Conservation (phyloP, 164 flowering plant genomes). For the Vitis cinerea region DNA sequence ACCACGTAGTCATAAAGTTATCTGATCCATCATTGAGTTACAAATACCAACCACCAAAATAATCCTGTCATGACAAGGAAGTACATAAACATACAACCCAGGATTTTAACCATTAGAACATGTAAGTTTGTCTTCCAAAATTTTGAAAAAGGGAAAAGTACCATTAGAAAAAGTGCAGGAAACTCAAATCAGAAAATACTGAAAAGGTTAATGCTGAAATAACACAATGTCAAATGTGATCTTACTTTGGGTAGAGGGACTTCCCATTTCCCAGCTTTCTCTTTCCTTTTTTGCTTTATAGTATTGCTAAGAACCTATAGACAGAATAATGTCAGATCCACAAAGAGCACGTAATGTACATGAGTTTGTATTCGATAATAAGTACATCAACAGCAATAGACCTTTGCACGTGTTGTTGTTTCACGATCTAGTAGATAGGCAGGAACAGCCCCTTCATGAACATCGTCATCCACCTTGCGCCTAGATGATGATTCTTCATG, state of each 20-base stretch:
- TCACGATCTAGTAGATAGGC: slow-evolving; percentile 97
- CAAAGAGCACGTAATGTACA: neutral
- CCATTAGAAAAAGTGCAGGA: neutral
- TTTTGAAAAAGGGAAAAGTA: neutral
- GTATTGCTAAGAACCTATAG: slow-evolving; percentile 88
- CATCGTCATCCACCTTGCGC: slow-evolving; percentile 90
- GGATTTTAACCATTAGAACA: too few species aligned
- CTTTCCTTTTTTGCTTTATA: slow-evolving; percentile 96
- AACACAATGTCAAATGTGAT: neutral
- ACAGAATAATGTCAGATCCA: slow-evolving; percentile 1
- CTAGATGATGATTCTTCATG: slow-evolving; percentile 85
- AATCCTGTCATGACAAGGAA: neutral
- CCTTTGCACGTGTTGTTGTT: slow-evolving; percentile 86
- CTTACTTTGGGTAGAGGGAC: slow-evolving; percentile 95
- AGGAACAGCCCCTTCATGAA: slow-evolving; percentile 89
- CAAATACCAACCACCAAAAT: neutral
- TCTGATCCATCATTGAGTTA: neutral
- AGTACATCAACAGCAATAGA: slow-evolving; percentile 11
- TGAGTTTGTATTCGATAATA: neutral
- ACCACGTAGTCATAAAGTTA: neutral
- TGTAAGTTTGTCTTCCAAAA: too few species aligned
- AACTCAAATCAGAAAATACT: neutral
- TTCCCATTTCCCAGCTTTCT: slow-evolving; percentile 99
- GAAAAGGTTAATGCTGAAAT: neutral
- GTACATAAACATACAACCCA: neutral